phyloP scores from a whole-genome alignment of 495 filamentous ascomycete genomes.

The Pseudevernia furfuracea region DNA sequence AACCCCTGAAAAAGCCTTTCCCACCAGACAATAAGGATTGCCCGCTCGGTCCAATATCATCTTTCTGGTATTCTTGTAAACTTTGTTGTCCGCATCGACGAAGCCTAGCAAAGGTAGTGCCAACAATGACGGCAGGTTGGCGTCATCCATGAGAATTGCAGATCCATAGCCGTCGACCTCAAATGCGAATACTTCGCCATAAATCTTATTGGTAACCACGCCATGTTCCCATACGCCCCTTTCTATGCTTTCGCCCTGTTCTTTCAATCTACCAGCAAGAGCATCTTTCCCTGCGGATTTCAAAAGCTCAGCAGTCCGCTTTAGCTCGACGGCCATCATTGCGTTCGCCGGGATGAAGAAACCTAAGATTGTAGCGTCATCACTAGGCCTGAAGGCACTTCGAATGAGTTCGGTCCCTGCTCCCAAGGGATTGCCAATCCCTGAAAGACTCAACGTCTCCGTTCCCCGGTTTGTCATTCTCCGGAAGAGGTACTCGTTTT shows the following conservation, averaged over 20 bases:
- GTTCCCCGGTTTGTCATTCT: constrained; percentile 73
- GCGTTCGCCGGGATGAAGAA: constrained; percentile 97
- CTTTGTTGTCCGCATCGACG: constrained; percentile 52
- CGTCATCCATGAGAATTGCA: constrained; percentile 91
- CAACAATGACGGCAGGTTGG: constrained; percentile 86
- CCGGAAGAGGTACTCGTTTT: constrained; percentile 81
- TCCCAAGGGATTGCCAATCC: constrained; percentile 85
- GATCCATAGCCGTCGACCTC: constrained; percentile 96
- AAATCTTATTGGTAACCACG: constrained; percentile 75
- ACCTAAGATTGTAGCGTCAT: constrained; percentile 92
- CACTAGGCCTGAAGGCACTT: constrained; percentile 91
- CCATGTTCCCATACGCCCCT: constrained; percentile 80
- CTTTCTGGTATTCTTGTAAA: constrained; percentile 83
- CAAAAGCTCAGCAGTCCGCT: constrained; percentile 64
- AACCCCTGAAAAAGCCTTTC: constrained; percentile 76
- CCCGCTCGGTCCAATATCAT: constrained; percentile 74
- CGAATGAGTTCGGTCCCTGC: constrained; percentile 76
- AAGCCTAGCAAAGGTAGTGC: constrained; percentile 86
- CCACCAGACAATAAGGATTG: constrained; percentile 85
- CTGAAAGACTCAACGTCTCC: constrained; percentile 76
- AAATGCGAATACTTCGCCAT: constrained; percentile 87
- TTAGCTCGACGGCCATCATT: constrained; percentile 87
- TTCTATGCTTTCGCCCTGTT: constrained; percentile 61
- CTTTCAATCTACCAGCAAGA: constrained; percentile 47
- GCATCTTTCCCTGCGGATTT: constrained; percentile 45